A percentile compares a stretch with the other conserved stretches of the same genome.
These are phyloP conservation scores for Capronia americana DNA, from an alignment of 2,329 filamentous ascomycete species.

Conservation along the genomic window DNA sequence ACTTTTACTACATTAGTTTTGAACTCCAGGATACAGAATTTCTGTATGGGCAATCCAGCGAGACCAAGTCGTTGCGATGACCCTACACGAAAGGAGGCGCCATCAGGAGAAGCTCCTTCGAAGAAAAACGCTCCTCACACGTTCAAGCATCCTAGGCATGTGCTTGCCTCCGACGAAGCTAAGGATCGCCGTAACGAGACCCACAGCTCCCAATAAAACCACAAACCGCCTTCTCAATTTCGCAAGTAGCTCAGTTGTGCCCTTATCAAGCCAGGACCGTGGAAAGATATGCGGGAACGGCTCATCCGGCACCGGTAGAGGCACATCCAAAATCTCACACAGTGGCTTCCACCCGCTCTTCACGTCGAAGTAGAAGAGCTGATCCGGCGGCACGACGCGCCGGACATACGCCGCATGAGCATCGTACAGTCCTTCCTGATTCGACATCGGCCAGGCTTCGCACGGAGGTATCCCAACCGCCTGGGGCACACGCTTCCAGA, in stretches of 20 bases:
- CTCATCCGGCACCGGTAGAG: neutral
- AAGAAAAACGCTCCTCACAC: neutral
- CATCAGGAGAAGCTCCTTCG: neutral
- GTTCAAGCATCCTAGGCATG: neutral
- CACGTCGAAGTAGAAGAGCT: slow-evolving; percentile 17
- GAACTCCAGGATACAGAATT: neutral
- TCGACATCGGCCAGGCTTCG: slow-evolving; percentile 13
- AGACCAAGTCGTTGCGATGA: neutral
- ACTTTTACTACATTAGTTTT: neutral
- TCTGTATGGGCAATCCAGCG: neutral
- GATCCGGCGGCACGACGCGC: slow-evolving; percentile 7
- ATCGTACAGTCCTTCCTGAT: slow-evolving; percentile 18
- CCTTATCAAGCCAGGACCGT: slow-evolving; percentile 10
- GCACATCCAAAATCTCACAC: slow-evolving; percentile 14
- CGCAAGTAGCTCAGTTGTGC: neutral
- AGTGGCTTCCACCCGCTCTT: slow-evolving; percentile 14
- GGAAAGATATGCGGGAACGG: slow-evolving; percentile 18
- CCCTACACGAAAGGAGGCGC: no score
- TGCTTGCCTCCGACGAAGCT: neutral
- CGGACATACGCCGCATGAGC: slow-evolving; percentile 16
- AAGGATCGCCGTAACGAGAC: neutral
- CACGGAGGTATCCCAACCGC: slow-evolving; percentile 13
- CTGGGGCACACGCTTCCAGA: slow-evolving; percentile 20
- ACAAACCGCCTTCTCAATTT: slow-evolving; percentile 1
- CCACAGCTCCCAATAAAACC: neutral